Evolutionary conservation across 2,329 filamentous ascomycete species (phyloP).

Genomic region (Aspergillus cejpii): DNA sequence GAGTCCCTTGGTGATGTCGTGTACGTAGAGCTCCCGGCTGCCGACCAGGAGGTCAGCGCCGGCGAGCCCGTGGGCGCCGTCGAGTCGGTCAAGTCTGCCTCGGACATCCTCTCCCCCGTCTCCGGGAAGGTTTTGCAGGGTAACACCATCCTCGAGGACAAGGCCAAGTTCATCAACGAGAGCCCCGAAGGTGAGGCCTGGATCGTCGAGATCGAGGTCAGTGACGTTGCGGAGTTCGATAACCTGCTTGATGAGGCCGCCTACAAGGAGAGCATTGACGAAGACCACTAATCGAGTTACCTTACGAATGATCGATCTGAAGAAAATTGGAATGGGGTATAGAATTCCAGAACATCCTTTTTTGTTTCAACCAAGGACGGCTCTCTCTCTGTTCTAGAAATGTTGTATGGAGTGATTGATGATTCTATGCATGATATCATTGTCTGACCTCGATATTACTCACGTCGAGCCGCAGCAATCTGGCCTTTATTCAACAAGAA

Average conservation of each 20-base stretch:
- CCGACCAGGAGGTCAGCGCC: constrained; percentile 59
- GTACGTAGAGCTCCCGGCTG: constrained; percentile 84
- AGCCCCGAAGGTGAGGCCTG: constrained; percentile 86
- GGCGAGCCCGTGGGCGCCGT: constrained; percentile 89
- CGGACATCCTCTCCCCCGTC: constrained; percentile 88
- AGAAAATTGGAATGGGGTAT: not conserved
- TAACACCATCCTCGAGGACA: constrained; percentile 73
- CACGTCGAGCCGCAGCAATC: constrained; percentile 13
- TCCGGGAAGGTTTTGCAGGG: constrained; percentile 66
- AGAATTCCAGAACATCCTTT: constrained; percentile 1
- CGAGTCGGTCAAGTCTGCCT: constrained; percentile 97
- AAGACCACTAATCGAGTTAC: constrained; percentile 33
- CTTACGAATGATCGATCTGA: constrained; percentile 2
- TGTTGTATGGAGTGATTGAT: constrained; percentile 3
- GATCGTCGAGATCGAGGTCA: constrained; percentile 82
- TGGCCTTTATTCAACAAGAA: constrained; percentile 21
- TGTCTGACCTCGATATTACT: constrained; percentile 17
- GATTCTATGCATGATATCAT: constrained; percentile 10
- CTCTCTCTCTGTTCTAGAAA: constrained; percentile 7
- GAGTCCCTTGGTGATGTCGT: constrained; percentile 92
- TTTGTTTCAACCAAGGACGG: constrained; percentile 1
- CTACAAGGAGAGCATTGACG: constrained; percentile 66
- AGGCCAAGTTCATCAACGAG: constrained; percentile 80
- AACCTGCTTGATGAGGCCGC: constrained; percentile 67
- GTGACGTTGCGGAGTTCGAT: constrained; percentile 64